phyloP scores from a whole-genome alignment of 306 rosid genomes.

The Cyclanthera cordifolia region DNA sequence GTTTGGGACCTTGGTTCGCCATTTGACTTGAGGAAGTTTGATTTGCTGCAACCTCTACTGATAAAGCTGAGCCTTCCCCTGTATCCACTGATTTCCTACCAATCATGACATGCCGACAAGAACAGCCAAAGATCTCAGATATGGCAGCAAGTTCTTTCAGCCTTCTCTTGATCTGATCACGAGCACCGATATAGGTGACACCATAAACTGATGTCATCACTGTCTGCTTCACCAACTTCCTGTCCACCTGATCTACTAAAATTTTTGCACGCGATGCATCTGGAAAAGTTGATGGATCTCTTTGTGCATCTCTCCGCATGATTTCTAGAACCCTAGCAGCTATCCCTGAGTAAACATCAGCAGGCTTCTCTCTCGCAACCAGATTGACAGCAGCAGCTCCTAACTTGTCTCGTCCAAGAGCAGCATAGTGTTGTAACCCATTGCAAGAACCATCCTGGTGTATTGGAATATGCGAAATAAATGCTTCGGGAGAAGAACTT shows the following conservation, averaged over 20 bases:
- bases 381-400: conserved; percentile 92
- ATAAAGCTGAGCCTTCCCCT: too few species aligned
- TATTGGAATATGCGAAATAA: conserved; percentile 76
- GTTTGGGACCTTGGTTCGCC: too few species aligned
- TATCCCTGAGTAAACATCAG: conserved; percentile 90
- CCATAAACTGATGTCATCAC: conserved; percentile 99
- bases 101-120: too few species aligned
- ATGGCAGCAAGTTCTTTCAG: conserved; percentile 60
- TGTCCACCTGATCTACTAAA: conserved; percentile 77
- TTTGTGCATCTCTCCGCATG: conserved; percentile 57
- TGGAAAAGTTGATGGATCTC: conserved; percentile 56
- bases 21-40: too few species aligned
- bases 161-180: conserved; percentile 87
- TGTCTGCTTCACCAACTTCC: conserved; percentile 97
- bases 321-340: conserved; percentile 77
- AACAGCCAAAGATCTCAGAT: conserved; percentile 56
- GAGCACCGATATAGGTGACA: conserved; percentile 89
- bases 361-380: conserved; percentile 82
- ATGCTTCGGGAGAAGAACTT: conserved; percentile 70
- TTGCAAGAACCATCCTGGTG: conserved; percentile 95
- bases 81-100: too few species aligned
- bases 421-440: conserved; percentile 97
- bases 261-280: conserved; percentile 57
- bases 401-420: conserved; percentile 92
- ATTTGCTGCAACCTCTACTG: too few species aligned